Percentiles rank a stretch among this genome's conserved stretches.
Evolutionary conservation across 345 rosid species (phyloP).

Genomic region (Noccaea caerulescens): DNA sequence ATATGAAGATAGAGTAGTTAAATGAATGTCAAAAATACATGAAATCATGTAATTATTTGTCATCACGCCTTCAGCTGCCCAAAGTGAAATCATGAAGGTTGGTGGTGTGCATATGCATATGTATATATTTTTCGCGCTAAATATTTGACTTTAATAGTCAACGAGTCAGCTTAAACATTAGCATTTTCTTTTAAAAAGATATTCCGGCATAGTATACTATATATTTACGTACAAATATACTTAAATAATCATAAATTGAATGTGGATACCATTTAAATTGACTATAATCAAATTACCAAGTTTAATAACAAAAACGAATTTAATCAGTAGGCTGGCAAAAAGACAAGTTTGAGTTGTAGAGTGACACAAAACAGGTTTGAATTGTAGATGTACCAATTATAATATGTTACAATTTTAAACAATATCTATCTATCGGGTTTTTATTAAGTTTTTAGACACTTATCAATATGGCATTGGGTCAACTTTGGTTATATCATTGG

Average conservation of each 20-base stretch:
- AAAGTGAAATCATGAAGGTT: constrained; percentile 47
- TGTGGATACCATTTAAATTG: background rate
- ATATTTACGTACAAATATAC: too few relatives aligned
- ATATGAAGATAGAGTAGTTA: constrained; percentile 30
- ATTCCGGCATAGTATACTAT: too few relatives aligned
- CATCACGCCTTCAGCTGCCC: constrained; percentile 59
- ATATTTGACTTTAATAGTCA: constrained; percentile 53
- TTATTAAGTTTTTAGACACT: constrained; percentile 1
- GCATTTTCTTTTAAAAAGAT: background rate
- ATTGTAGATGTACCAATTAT: background rate
- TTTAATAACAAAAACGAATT: background rate
- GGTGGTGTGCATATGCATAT: constrained; percentile 50
- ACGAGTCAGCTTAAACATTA: constrained; percentile 38
- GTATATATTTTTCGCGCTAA: constrained; percentile 43
- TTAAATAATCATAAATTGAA: too few relatives aligned
- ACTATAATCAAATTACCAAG: background rate
- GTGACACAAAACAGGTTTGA: background rate
- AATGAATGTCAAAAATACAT: constrained; percentile 44
- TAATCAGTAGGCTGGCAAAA: background rate
- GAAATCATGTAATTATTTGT: constrained; percentile 48
- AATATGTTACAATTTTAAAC: background rate
- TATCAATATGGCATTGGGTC: background rate
- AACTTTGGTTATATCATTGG: background rate
- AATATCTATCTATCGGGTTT: background rate
- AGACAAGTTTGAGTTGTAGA: background rate